These are phyloP conservation scores for Naganishia sp. DNA, from an alignment of 1,284 basidiomycete genomes.

Conservation along the genomic window DNA sequence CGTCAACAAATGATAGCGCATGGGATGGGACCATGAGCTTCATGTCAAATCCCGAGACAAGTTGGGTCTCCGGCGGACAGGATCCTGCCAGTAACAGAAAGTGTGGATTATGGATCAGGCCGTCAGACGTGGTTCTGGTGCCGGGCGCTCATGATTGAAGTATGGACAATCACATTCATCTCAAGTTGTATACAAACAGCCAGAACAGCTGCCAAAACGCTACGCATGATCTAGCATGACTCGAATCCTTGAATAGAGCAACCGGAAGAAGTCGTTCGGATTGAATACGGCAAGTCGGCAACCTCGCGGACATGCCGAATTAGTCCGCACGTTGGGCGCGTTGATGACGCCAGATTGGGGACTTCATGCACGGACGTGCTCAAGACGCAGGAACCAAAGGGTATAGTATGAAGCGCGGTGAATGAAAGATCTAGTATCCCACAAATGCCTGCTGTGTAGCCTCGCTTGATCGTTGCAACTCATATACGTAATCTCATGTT, in stretches of 20 bases:
- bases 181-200: background rate
- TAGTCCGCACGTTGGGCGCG: background rate
- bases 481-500: background rate
- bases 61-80: background rate
- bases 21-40: constrained; percentile 13
- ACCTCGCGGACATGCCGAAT: background rate
- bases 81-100: background rate
- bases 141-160: constrained; percentile 12
- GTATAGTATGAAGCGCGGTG: no score
- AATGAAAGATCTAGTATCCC: no score
- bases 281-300: background rate
- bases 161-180: background rate
- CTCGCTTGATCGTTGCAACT: background rate
- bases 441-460: background rate
- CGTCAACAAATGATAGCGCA: background rate
- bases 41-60: constrained; percentile 4
- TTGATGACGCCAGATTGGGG: constrained; percentile 16
- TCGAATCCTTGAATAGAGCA: no score
- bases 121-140: constrained; percentile 18
- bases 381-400: no score
- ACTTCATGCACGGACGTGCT: background rate
- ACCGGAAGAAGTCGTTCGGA: no score
- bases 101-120: constrained; percentile 22
- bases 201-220: background rate
- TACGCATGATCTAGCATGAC: background rate